Percentiles rank a stretch among this genome's conserved stretches.
These are phyloP conservation scores for Stentor coeruleus DNA, from an alignment of 73 alveolate species.

Conservation along the genomic window DNA sequence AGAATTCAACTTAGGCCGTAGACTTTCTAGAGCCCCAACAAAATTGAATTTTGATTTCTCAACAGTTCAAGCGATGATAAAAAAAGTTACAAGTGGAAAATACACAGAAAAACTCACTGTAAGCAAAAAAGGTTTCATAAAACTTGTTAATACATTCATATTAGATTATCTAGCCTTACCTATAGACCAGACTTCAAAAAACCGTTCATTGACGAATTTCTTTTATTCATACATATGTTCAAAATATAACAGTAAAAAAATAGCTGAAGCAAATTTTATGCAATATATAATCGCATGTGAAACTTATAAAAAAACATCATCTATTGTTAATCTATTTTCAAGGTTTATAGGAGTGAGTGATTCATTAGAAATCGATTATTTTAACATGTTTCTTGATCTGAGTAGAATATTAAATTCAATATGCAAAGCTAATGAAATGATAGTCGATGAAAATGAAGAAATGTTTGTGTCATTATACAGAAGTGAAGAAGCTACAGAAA, in stretches of 20 bases:
- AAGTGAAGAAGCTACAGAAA: background rate
- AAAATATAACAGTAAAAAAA: background rate
- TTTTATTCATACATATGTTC: background rate
- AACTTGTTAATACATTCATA: background rate
- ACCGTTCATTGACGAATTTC: background rate
- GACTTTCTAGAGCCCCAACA: background rate
- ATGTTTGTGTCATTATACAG: background rate
- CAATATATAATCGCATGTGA: background rate
- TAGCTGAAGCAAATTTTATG: background rate
- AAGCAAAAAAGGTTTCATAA: background rate
- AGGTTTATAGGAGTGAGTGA: slow-evolving; percentile 3
- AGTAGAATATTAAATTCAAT: background rate
- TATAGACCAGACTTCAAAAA: background rate
- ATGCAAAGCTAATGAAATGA: background rate
- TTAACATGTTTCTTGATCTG: background rate
- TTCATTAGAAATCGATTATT: background rate
- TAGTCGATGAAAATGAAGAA: background rate
- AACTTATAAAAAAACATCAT: background rate
- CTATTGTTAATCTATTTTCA: background rate
- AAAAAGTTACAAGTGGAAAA: background rate
- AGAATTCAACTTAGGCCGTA: background rate
- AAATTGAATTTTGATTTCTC: background rate
- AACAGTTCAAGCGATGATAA: background rate
- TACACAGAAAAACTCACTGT: background rate
- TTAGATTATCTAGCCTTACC: background rate